Percentiles rank a stretch among this genome's conserved stretches.
phyloP scores from a whole-genome alignment of 164 flowering plant species.

The Annona cherimola region DNA sequence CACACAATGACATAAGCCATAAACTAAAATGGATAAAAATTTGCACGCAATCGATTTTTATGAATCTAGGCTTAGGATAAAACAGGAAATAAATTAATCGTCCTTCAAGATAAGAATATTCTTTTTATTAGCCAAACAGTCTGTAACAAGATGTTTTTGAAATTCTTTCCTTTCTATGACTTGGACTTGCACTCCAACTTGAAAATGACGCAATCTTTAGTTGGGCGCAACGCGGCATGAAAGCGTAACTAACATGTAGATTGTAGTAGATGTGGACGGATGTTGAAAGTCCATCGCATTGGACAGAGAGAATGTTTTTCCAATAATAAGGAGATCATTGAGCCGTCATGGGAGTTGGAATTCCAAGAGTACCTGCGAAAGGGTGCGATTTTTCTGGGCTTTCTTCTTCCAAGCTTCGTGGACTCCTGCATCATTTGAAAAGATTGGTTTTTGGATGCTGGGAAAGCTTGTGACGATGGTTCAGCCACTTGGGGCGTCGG shows the following conservation, averaged over 20 bases:
- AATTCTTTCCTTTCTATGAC: too few relatives aligned
- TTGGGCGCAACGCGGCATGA: neutral
- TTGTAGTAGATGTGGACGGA: too few relatives aligned
- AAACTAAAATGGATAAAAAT: too few relatives aligned
- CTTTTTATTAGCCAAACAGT: too few relatives aligned
- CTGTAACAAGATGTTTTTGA: too few relatives aligned
- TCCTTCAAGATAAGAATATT: too few relatives aligned
- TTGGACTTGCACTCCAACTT: neutral
- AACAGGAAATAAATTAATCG: too few relatives aligned
- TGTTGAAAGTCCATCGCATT: too few relatives aligned
- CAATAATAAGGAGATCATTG: slow-evolving; percentile 6
- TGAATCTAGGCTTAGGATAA: too few relatives aligned
- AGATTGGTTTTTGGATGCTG: neutral
- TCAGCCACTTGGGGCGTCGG: neutral
- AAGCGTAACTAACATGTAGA: neutral
- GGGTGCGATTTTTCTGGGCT: neutral
- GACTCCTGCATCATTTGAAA: neutral
- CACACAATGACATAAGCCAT: too few relatives aligned
- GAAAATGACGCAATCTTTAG: slow-evolving; percentile 5
- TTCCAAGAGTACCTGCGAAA: neutral
- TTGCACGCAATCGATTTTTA: too few relatives aligned
- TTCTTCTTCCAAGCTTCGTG: neutral
- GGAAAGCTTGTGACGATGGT: neutral
- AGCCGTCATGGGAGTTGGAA: slow-evolving; percentile 2
- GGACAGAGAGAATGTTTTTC: neutral